These are phyloP conservation scores for Tilletia walkeri DNA, from an alignment of 1,284 basidiomycete genomes.

Conservation along the genomic window DNA sequence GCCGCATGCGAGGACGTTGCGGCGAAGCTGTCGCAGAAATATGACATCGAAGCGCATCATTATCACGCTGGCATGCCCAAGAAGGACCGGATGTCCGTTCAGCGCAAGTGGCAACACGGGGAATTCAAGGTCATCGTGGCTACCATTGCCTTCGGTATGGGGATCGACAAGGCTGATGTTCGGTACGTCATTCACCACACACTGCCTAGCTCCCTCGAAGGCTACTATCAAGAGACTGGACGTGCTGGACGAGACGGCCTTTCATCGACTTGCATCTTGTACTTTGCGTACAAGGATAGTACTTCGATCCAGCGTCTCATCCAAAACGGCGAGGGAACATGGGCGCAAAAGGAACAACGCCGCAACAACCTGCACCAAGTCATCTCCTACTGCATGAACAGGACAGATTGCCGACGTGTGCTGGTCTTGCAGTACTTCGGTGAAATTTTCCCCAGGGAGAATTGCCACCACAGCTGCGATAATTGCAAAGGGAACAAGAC, in stretches of 20 bases:
- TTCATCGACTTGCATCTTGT: conserved; percentile 52
- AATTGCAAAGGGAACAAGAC: conserved; percentile 62
- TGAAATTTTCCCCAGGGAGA: conserved; percentile 64
- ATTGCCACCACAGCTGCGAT: conserved; percentile 71
- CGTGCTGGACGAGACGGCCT: conserved; percentile 77
- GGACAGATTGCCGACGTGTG: conserved; percentile 78
- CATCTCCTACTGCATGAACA: conserved; percentile 74
- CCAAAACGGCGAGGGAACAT: conserved; percentile 59
- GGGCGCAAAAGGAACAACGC: conserved; percentile 65
- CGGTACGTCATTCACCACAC: conserved; percentile 76
- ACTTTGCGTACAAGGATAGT: conserved; percentile 65
- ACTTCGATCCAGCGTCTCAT: conserved; percentile 63
- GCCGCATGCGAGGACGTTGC: conserved; percentile 78
- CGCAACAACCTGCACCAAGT: conserved; percentile 65
- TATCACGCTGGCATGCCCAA: conserved; percentile 80
- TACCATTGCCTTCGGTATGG: conserved; percentile 87
- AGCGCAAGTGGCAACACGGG: conserved; percentile 74
- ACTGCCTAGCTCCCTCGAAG: conserved; percentile 69
- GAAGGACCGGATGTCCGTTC: conserved; percentile 67
- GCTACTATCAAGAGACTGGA: conserved; percentile 79
- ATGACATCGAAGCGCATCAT: conserved; percentile 69
- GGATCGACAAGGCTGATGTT: conserved; percentile 85
- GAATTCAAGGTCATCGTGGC: conserved; percentile 82
- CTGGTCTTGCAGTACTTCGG: conserved; percentile 74
- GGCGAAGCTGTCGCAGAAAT: conserved; percentile 63